Evolutionary conservation across 192 early-diverging fungal genomes (phyloP), one percentile per base, ranked within the genome.

Genomic region (Haplosporangium gracile): DNA sequence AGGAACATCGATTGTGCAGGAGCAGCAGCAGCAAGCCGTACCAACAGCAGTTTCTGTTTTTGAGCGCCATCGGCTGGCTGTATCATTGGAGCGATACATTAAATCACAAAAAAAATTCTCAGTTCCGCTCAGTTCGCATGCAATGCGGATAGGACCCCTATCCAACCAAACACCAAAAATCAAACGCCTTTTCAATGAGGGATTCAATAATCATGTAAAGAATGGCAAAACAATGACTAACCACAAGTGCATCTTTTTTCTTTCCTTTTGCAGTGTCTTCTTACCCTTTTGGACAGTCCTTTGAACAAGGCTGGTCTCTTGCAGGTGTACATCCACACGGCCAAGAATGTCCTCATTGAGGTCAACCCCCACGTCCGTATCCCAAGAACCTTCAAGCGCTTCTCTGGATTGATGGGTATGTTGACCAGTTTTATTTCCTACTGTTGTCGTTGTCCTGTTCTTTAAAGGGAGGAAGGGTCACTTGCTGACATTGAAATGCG

Each of bases 311-410:
- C 99, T 3, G 99, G 99, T 53, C 91, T 96, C n/a, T 88, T 99
- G 77, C 99, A 99, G 88, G 95, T 99, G 60, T 99, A 97, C 87
- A 97, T 99, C 60, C 97, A 97, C 79, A 99, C 99, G 5, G 92
- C 93, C 72, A 96, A 94, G 88, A 97, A 97, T 75, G 97, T 98
- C 24, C 91, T 99, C 42, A 99, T 99, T 75, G 99, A 99, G 92
- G 96, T 99, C 53, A 97, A 97, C 86, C 99, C 99, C 53, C 96
- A 97, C 76, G 96, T 99, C 71, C 94, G 99, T 80, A 99, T 99
- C 85, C 99, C 99, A n/a, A 93, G 99, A 88, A 99, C 99, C 13
- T 99, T 98, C 82, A 99, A 99, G 92, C 94, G 99, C 75, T 99
- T 99, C 89, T 95, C 96, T 77, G 99, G 98, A 26, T 88, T 99